These are phyloP conservation scores for Vitis hybrid DNA, from an alignment of 177 flowering plant genomes.

Conservation along the genomic window DNA sequence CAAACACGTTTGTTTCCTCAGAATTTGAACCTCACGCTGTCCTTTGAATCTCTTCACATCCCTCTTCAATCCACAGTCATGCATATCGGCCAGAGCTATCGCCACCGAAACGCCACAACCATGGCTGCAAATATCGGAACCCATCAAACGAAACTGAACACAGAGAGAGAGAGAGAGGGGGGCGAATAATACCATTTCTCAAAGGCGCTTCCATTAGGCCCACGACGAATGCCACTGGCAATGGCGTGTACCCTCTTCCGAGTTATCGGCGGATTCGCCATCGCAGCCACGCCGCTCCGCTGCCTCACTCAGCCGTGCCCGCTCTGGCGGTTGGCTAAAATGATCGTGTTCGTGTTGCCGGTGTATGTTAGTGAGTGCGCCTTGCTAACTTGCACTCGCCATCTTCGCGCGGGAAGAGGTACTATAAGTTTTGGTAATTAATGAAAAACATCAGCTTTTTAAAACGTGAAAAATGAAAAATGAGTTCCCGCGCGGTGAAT, in stretches of 20 bases:
- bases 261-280: constrained; percentile 24
- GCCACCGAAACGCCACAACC: constrained; percentile 39
- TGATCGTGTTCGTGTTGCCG: no score
- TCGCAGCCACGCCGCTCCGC: constrained; percentile 13
- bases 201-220: constrained; percentile 49
- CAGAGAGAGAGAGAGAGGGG: neutral
- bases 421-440: no score
- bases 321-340: no score
- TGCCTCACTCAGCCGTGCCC: neutral
- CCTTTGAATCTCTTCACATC: constrained; percentile 26
- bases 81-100: constrained; percentile 42
- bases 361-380: no score
- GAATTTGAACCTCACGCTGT: neutral
- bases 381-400: no score
- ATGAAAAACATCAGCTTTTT: no score
- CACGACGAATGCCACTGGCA: constrained; percentile 17
- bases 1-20: constrained; percentile 4
- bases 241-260: constrained; percentile 35
- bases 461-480: no score
- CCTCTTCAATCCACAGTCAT: constrained; percentile 23
- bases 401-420: no score
- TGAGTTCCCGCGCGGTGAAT: no score
- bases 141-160: no score
- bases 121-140: constrained; percentile 23
- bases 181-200: constrained; percentile 28